Conservation (phyloP, 73 alveolate species). For the Paramecium biaurelia region DNA sequence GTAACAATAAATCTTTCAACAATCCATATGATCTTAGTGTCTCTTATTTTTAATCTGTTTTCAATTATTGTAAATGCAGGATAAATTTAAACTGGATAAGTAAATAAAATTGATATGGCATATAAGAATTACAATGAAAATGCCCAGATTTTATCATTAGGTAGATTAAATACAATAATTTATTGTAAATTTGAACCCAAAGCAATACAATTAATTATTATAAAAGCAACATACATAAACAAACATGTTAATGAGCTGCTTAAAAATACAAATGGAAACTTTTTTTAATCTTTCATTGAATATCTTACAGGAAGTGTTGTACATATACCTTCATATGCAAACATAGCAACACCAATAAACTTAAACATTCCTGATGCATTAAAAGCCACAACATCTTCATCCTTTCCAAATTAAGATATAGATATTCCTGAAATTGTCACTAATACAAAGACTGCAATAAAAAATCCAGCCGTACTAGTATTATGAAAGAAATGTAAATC, state of each 20-base stretch:
- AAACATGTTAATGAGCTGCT: neutral
- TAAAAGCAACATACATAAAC: neutral
- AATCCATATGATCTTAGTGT: neutral
- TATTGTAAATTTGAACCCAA: neutral
- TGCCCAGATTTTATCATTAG: neutral
- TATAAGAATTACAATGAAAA: neutral
- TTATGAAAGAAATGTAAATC: conserved; percentile 23
- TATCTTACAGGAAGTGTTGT: conserved; percentile 37
- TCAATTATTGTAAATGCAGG: conserved; percentile 30
- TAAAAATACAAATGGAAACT: neutral
- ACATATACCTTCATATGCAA: conserved; percentile 47
- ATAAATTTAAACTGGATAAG: conserved; percentile 22
- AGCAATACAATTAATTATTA: conserved; percentile 13
- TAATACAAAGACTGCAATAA: conserved; percentile 24
- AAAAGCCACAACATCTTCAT: neutral
- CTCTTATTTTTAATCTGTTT: neutral
- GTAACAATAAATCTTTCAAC: neutral
- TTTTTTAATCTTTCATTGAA: neutral
- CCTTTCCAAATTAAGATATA: neutral
- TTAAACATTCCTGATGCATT: neutral
- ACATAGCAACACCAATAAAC: conserved; percentile 30
- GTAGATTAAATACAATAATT: conserved; percentile 14
- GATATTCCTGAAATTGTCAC: neutral
- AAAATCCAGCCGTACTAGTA: conserved; percentile 32
- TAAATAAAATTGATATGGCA: conserved; percentile 37